Base-by-base conservation (phyloP, 2,329 filamentous ascomycete species). In the Diaporthe batatas region DNA sequence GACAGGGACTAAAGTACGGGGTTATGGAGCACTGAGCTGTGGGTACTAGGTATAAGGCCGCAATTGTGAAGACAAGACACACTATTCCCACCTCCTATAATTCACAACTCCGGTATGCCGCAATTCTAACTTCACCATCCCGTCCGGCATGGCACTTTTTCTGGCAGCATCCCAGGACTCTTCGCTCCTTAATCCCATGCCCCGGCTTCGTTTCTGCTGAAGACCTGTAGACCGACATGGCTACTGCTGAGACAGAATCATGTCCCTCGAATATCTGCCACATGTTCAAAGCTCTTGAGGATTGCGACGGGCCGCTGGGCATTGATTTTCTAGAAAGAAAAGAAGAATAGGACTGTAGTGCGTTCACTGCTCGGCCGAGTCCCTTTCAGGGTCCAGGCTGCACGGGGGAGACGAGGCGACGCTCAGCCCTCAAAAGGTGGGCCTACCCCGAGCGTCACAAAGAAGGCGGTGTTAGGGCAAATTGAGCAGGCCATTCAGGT, bases 391-490 rank as follows among this genome's bases (percentile, higher is more conserved):
- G 21, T 21, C 18, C 29, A 23, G 12, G 18, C 21, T 51, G 6
- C 14, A 65, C 11, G 44, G 59, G 21, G 11, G 18, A 65, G 25
- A 49, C 29, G 42, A 64, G 18, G 2, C 5, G 25, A 47, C n/a
- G 59, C 16, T 49, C 44, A 34, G 59, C 42, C 47, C 25, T 47
- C 59, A 34, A 51, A 12, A 12, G 44, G 42, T 65, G 59, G 42
- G 29, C 18, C 59, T 34, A 29, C 42, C 42, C 47, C 2, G 29
- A 18, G 59, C 29, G 6, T 47, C 29, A 36, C 21, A 23, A 36
- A 51, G 25, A 49, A 65, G 44, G 42, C 59, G 49, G 59, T 51
- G 59, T 42, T 14, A 65, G 49, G 42, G n/a, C 21, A 34, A 3
- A n/a, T 12, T 29, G 29, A 23, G 23, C 25, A 34, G 58, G 42